These are phyloP conservation scores for Neonectria faginata DNA, from an alignment of 2,329 filamentous ascomycete genomes.

Conservation along the genomic window DNA sequence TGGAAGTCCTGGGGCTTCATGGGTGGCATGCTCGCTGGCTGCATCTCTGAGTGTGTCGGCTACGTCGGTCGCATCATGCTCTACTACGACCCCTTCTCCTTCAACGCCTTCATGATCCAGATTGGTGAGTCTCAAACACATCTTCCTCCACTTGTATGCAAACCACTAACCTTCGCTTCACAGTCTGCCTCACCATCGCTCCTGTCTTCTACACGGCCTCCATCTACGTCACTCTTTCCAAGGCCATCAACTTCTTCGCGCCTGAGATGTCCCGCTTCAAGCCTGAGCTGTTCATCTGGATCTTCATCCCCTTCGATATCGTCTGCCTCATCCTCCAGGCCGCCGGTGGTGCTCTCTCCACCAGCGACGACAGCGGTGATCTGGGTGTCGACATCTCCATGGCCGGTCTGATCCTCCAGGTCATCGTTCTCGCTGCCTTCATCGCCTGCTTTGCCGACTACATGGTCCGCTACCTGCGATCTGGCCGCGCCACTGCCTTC, in stretches of 20 bases:
- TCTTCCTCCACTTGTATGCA: too few relatives aligned
- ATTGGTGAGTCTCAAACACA: slow-evolving; percentile 59
- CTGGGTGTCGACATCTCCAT: slow-evolving; percentile 55
- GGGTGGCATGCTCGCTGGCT: slow-evolving; percentile 66
- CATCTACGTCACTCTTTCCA: slow-evolving; percentile 72
- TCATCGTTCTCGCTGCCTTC: slow-evolving; percentile 67
- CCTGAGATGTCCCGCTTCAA: slow-evolving; percentile 57
- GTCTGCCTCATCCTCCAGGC: slow-evolving; percentile 69
- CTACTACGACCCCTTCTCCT: slow-evolving; percentile 68
- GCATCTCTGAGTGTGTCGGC: slow-evolving; percentile 68
- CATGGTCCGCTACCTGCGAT: slow-evolving; percentile 56
- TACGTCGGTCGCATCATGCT: slow-evolving; percentile 71
- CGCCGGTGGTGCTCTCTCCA: slow-evolving; percentile 66
- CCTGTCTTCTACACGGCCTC: slow-evolving; percentile 67
- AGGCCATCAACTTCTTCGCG: slow-evolving; percentile 55
- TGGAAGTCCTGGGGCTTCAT: slow-evolving; percentile 63
- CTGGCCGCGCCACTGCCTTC: slow-evolving; percentile 40
- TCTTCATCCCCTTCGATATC: slow-evolving; percentile 67
- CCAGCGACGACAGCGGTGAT: slow-evolving; percentile 54
- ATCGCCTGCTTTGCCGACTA: slow-evolving; percentile 62
- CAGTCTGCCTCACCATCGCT: slow-evolving; percentile 66
- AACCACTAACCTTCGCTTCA: slow-evolving; percentile 11
- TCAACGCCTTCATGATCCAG: slow-evolving; percentile 73
- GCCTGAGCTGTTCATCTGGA: slow-evolving; percentile 58
- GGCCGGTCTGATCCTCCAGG: slow-evolving; percentile 69